Base-by-base conservation (phyloP, 2,329 filamentous ascomycete species). In the Fusarium continuum region DNA sequence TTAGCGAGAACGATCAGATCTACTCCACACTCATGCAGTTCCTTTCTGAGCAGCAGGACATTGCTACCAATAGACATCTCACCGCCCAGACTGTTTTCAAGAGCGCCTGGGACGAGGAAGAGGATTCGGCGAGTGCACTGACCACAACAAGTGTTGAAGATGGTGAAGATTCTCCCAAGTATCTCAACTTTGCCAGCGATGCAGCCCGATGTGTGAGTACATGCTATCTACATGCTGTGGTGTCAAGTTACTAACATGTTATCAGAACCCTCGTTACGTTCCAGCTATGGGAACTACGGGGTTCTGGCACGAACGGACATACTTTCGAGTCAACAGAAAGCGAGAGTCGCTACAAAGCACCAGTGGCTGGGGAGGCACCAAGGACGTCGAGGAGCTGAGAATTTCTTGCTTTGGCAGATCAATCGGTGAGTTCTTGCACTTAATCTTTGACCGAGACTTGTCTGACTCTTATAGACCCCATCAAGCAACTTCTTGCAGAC, bases 141-240 rank as follows among this genome's bases (percentile, higher is more conserved):
- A 71, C 73, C 11, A 77, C 73, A 16, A 73, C 74, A 9, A 48
- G 54, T 16, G 77, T 79, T 25, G 78, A 78, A 13, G 77, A 77
- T 13, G 77, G 75, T 4, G 69, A 70, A 2, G 75, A 74, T n/a
- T 70, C 71, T 10, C 69, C 62, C 25, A 72, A 70, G 49, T 85
- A 83, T 65, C 80, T 86, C 44, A 88, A 88, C 70, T 87, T 87
- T 72, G 84, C 84, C 4, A 84, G 82, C 59, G 82, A 86, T 58
- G 82, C 84, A 59, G 82, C 83, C 10, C 81, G 80, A 71, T 77
- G 79, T 29, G 79, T 81, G 61, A 71, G 78, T 72, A 6, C 11
- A 11, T 28, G 8, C 4, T 1, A 5, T 16, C 9, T 13, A 22
- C 2, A 7, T 29, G 13, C 13, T 10, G 3, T 26, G n/a, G 6